These are phyloP conservation scores for Enterocytospora artemiae DNA, from an alignment of 371 early-diverging fungal genomes.

Conservation along the genomic window DNA sequence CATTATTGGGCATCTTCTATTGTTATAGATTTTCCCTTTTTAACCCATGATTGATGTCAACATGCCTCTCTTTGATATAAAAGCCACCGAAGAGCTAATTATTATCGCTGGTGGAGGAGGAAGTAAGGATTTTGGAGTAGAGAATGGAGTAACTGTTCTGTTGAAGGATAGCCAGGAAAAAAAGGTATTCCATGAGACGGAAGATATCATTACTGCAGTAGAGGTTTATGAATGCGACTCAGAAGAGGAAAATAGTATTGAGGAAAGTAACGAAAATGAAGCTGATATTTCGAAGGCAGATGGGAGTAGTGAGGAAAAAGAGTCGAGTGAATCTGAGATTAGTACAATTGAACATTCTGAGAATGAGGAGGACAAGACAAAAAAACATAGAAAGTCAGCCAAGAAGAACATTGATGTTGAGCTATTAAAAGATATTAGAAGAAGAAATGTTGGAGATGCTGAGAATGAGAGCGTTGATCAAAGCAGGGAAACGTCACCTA, in stretches of 20 bases:
- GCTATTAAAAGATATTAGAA: background rate
- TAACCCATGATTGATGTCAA: constrained; percentile 13
- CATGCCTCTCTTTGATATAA: constrained; percentile 45
- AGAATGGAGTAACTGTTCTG: constrained; percentile 42
- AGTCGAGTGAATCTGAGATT: background rate
- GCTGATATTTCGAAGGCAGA: background rate
- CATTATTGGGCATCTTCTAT: too few species aligned
- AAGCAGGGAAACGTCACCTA: background rate
- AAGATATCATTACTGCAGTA: constrained; percentile 32
- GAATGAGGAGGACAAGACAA: background rate
- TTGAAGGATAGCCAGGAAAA: constrained; percentile 9
- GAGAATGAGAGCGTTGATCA: background rate
- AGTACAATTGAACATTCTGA: background rate
- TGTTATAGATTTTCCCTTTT: too few species aligned
- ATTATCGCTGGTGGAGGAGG: constrained; percentile 53
- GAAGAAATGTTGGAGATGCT: background rate
- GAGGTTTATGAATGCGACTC: background rate
- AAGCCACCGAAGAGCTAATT: constrained; percentile 8
- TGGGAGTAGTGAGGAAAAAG: background rate
- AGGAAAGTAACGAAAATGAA: background rate
- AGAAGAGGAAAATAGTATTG: background rate
- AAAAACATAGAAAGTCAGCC: background rate
- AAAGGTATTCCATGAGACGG: constrained; percentile 21
- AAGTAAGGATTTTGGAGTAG: constrained; percentile 40
- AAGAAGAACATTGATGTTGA: too few species aligned